A percentile compares a stretch with the other conserved stretches of the same genome.
Evolutionary conservation across 2,329 filamentous ascomycete species (phyloP).

Genomic region (Trichophyton verrucosum): DNA sequence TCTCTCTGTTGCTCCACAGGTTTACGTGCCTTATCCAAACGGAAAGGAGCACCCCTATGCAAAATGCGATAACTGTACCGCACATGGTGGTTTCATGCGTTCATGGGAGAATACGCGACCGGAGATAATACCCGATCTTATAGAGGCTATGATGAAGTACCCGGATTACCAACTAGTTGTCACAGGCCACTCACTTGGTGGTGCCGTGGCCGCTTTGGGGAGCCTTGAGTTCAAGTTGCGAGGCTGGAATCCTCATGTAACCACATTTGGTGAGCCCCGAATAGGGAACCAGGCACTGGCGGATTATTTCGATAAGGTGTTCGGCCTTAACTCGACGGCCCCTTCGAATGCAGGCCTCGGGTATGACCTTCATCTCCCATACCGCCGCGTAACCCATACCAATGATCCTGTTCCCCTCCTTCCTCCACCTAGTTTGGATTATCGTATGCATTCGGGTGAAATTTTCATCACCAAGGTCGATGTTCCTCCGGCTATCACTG

Average conservation of each 20-base stretch:
- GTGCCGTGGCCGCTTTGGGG: slow-evolving; percentile 79
- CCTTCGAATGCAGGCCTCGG: neutral
- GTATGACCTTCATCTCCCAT: slow-evolving; percentile 26
- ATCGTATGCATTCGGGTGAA: slow-evolving; percentile 71
- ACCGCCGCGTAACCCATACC: slow-evolving; percentile 70
- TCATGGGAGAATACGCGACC: slow-evolving; percentile 69
- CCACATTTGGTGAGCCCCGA: slow-evolving; percentile 83
- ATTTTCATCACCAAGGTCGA: slow-evolving; percentile 65
- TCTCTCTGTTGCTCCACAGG: slow-evolving; percentile 75
- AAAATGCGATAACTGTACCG: slow-evolving; percentile 73
- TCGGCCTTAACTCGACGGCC: slow-evolving; percentile 24
- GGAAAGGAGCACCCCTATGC: slow-evolving; percentile 25
- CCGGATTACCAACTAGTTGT: slow-evolving; percentile 63
- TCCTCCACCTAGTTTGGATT: slow-evolving; percentile 80
- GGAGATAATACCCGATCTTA: slow-evolving; percentile 55
- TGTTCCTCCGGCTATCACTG: slow-evolving; percentile 54
- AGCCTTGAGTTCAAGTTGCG: slow-evolving; percentile 65
- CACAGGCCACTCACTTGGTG: slow-evolving; percentile 83
- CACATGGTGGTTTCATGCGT: slow-evolving; percentile 77
- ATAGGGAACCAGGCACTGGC: slow-evolving; percentile 44
- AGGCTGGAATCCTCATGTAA: slow-evolving; percentile 66
- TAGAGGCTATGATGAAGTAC: slow-evolving; percentile 46
- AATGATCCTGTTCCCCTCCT: slow-evolving; percentile 82
- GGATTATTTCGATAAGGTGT: slow-evolving; percentile 42
- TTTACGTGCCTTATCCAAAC: slow-evolving; percentile 68